Evolutionary conservation across 306 rosid species (phyloP).

Genomic region (Castanea sativa): DNA sequence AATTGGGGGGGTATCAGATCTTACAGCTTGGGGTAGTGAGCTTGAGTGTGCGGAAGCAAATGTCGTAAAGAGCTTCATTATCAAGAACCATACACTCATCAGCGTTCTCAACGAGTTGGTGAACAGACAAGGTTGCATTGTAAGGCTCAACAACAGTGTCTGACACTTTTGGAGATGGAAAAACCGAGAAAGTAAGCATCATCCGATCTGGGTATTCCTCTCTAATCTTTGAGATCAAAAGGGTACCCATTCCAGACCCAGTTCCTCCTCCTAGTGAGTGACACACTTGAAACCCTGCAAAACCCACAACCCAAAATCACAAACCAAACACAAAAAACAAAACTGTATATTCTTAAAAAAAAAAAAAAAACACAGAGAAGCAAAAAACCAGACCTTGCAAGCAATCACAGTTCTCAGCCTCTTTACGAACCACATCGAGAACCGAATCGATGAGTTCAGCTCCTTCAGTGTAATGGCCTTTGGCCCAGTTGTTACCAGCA

Average conservation of each 20-base stretch:
- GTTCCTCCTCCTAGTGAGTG: slow-evolving; percentile 76
- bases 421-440: slow-evolving; percentile 67
- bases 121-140: slow-evolving; percentile 65
- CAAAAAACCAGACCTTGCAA: slow-evolving; percentile 46
- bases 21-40: slow-evolving; percentile 74
- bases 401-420: slow-evolving; percentile 66
- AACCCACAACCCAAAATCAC: neutral
- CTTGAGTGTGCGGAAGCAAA: slow-evolving; percentile 71
- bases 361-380: too few relatives aligned
- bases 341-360: neutral
- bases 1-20: neutral
- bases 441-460: slow-evolving; percentile 71
- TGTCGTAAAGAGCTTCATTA: slow-evolving; percentile 61
- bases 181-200: slow-evolving; percentile 75
- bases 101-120: slow-evolving; percentile 66
- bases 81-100: slow-evolving; percentile 78
- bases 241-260: slow-evolving; percentile 74
- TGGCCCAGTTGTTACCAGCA: slow-evolving; percentile 70
- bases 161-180: slow-evolving; percentile 51
- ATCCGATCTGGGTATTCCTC: slow-evolving; percentile 69
- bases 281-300: slow-evolving; percentile 67
- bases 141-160: slow-evolving; percentile 74
- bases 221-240: slow-evolving; percentile 64
- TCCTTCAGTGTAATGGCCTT: slow-evolving; percentile 69
- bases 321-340: neutral